Percentiles rank a stretch among this genome's conserved stretches.
Evolutionary conservation across 306 rosid genomes (phyloP).

Genomic region (Senna siamea): DNA sequence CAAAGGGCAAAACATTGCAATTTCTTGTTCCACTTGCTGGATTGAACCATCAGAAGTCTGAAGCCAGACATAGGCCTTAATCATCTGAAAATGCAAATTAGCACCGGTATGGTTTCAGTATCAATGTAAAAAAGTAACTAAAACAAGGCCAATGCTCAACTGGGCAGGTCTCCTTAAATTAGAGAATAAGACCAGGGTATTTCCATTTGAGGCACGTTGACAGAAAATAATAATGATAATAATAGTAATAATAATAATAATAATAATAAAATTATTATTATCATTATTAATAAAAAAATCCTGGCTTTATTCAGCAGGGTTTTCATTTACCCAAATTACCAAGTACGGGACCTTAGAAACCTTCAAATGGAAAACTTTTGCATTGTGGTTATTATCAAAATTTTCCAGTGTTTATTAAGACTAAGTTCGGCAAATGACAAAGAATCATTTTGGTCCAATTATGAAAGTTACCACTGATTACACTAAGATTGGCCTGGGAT

Average conservation of each 20-base stretch:
- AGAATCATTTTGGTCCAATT: not conserved
- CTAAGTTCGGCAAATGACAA: not conserved
- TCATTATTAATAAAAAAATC: not conserved
- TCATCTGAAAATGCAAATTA: constrained; percentile 53
- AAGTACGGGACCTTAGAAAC: not conserved
- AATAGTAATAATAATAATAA: too few relatives aligned
- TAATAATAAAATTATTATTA: too few relatives aligned
- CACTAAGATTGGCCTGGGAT: not conserved
- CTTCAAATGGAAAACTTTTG: not conserved
- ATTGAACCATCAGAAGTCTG: constrained; percentile 91
- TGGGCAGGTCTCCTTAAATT: not conserved
- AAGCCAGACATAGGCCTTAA: constrained; percentile 93
- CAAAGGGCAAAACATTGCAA: constrained; percentile 89
- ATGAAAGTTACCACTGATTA: constrained; percentile 9
- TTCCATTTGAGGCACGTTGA: constrained; percentile 1
- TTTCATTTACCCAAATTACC: not conserved
- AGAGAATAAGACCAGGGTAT: not conserved
- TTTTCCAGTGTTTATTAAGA: not conserved
- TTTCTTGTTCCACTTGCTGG: constrained; percentile 93
- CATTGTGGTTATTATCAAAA: not conserved
- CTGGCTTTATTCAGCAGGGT: not conserved
- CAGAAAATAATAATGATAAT: not conserved
- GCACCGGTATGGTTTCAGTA: constrained; percentile 29
- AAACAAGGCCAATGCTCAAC: not conserved
- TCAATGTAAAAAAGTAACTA: constrained; percentile 27